Evolutionary conservation across 1,284 basidiomycete species (phyloP).

Genomic region (Flammula alnicola): DNA sequence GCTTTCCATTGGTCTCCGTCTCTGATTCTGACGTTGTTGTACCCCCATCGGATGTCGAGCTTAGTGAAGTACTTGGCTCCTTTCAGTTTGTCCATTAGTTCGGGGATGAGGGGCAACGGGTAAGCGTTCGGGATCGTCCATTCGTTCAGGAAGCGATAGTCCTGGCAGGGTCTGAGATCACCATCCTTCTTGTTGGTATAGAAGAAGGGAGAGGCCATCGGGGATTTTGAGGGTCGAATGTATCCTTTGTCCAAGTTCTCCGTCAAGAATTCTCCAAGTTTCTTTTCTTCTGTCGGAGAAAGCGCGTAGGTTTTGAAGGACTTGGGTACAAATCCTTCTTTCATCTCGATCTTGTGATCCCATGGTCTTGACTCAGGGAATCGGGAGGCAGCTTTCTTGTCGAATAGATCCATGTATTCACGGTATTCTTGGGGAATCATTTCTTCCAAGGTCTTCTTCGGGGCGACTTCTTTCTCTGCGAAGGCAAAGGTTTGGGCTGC

Average conservation of each 20-base stretch:
- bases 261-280: conserved; percentile 33
- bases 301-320: conserved; percentile 30
- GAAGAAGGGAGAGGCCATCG: conserved; percentile 41
- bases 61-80: conserved; percentile 30
- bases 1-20: conserved; percentile 25
- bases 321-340: conserved; percentile 4
- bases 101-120: conserved; percentile 40
- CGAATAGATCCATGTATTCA: conserved; percentile 18
- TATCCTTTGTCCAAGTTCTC: conserved; percentile 31
- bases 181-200: conserved; percentile 32
- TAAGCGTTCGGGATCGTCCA: conserved; percentile 22
- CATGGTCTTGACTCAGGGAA: conserved; percentile 18
- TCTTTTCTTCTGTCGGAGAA: conserved; percentile 26
- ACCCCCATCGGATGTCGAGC: conserved; percentile 24
- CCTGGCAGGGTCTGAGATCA: conserved; percentile 8
- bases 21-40: conserved; percentile 26
- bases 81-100: conserved; percentile 33
- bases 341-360: conserved; percentile 21
- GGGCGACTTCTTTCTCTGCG: too few species aligned
- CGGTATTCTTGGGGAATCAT: conserved; percentile 10
- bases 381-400: conserved; percentile 21
- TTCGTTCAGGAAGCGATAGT: conserved; percentile 15
- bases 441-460: neutral
- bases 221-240: conserved; percentile 38
- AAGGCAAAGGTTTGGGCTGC: too few species aligned